Percentiles rank a stretch among this genome's conserved stretches.
Conservation (phyloP, 345 rosid genomes). For the Gossypium ekmanianum region DNA sequence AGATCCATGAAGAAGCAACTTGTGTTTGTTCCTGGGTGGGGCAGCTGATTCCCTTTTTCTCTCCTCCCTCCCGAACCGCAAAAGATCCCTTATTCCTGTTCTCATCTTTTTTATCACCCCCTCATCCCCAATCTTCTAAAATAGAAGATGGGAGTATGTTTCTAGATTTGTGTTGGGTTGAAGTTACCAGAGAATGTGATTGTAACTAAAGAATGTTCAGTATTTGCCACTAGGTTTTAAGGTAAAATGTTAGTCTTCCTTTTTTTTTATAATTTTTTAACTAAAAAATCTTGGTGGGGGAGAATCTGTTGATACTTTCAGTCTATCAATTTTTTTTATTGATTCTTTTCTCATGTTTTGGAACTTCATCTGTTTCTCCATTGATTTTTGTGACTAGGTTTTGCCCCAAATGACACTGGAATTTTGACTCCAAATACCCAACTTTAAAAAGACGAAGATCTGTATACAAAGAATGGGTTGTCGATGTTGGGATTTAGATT, state of each 20-base stretch:
- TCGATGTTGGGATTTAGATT: too few relatives aligned
- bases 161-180: constrained; percentile 42
- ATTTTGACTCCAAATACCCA: constrained; percentile 13
- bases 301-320: constrained; percentile 46
- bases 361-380: constrained; percentile 11
- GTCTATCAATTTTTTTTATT: constrained; percentile 46
- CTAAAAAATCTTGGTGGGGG: constrained; percentile 37
- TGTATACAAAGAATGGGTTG: too few relatives aligned
- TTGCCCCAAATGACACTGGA: constrained; percentile 13
- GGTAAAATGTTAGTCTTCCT: constrained; percentile 12
- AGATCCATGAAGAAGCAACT: constrained; percentile 44
- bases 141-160: constrained; percentile 47
- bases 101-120: not conserved
- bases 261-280: too few relatives aligned
- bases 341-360: constrained; percentile 43
- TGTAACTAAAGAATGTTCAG: constrained; percentile 48
- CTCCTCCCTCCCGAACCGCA: constrained; percentile 18
- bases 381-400: constrained; percentile 27
- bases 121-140: constrained; percentile 27
- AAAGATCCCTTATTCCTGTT: constrained; percentile 15
- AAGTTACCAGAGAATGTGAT: constrained; percentile 48
- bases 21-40: constrained; percentile 31
- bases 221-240: constrained; percentile 48
- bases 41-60: constrained; percentile 35
- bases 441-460: not conserved